Base-by-base conservation (phyloP, 1,284 basidiomycete species). In the Xerocomus cyaneibrunnescens region DNA sequence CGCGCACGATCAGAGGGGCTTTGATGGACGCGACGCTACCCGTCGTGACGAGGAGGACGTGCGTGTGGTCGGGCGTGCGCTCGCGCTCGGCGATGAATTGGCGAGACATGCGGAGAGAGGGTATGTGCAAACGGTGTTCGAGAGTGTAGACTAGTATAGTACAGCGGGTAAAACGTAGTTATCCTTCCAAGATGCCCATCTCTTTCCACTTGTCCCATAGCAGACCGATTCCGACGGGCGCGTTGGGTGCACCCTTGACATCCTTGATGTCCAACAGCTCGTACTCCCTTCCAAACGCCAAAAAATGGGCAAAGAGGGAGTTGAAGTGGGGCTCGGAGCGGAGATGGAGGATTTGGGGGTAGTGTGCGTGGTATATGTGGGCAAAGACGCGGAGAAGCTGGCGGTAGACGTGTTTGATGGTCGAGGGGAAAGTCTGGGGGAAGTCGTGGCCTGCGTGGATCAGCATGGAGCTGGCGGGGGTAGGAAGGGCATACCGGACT, bases 301-400 rank as follows among this genome's bases (percentile, higher is more conserved):
- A 77, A 74, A 96, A 98, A 72, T 98, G 95, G 0, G 95, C 95
- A 65, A 98, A 98, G 31, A 98, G 82, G n/a, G 90, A 93, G 73
- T 98, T 98, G 75, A 98, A 94, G 72, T 98, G 95, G 0, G 94
- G 94, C 67, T 98, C 96, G 41, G 92, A 87, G 51, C 92, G 92
- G 21, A 99, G 82, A 69, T 99, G 95, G 19, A 99, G 81, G 62
- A 98, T 89, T 63, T 93, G 87, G 19, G 81, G 77, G 70, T 95
- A 99, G 69, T 99, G 96, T 5, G 93, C 89, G 70, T 98, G 90
- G 73, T 98, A 99, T 65, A 99, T 87, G 73, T 99, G 96, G 1
- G 96, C 95, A 72, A 98, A 98, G 43, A 99, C 93, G 42, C 96
- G 88, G 51, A 99, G 84, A 28, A 99, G 87, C 66, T 98, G 96